Percentiles rank a stretch among this genome's conserved stretches.
phyloP scores from a whole-genome alignment of 495 filamentous ascomycete species.

The Penicillium chermesinum region DNA sequence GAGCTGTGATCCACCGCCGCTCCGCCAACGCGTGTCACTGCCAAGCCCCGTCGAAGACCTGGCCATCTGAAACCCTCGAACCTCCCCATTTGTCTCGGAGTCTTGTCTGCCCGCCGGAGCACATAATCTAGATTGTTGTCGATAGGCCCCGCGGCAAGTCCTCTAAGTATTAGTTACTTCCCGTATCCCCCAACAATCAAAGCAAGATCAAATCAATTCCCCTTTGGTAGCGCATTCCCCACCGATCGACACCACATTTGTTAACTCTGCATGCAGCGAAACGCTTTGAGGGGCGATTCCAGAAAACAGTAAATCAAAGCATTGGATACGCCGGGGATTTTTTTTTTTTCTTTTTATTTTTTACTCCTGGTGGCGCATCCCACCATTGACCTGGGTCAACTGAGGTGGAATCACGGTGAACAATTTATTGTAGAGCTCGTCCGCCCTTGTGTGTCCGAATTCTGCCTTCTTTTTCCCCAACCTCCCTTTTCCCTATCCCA shows the following conservation, averaged over 20 bases:
- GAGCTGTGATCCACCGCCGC: slow-evolving; percentile 10
- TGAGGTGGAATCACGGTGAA: not conserved
- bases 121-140: not conserved
- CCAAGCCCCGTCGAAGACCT: slow-evolving; percentile 8
- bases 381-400: not conserved
- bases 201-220: not conserved
- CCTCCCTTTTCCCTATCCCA: slow-evolving; percentile 10
- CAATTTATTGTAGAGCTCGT: slow-evolving; percentile 2
- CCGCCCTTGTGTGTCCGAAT: slow-evolving; percentile 6
- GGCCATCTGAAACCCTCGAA: not conserved
- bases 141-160: not conserved
- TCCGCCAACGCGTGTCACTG: slow-evolving; percentile 30
- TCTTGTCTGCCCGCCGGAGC: no score
- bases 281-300: slow-evolving; percentile 14
- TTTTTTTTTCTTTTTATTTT: no score
- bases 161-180: not conserved
- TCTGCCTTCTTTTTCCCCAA: slow-evolving; percentile 16
- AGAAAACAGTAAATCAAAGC: slow-evolving; percentile 9
- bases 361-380: not conserved
- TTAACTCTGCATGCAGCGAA: slow-evolving; percentile 21
- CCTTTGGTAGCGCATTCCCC: slow-evolving; percentile 11
- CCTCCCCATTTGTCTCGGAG: no score
- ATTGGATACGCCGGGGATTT: not conserved
- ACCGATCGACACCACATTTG: slow-evolving; percentile 17
- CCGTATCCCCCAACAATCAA: not conserved